Conservation (phyloP, 164 flowering plant species). For the Aristolochia contorta region DNA sequence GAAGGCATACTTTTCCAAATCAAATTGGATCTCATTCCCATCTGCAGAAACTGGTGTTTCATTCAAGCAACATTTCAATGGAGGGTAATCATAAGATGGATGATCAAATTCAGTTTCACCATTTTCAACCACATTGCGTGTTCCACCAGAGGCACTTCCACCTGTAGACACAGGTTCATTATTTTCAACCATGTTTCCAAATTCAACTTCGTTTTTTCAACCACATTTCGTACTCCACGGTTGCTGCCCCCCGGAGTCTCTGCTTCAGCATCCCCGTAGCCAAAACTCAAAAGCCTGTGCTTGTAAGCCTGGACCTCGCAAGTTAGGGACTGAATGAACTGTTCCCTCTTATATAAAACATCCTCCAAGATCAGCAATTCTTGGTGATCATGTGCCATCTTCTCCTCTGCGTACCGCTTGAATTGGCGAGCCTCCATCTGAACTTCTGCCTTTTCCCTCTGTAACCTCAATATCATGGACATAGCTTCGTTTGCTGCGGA, state of each 20-base stretch:
- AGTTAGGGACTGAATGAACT: slow-evolving; percentile 56
- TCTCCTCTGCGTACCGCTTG: slow-evolving; percentile 90
- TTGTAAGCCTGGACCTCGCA: slow-evolving; percentile 82
- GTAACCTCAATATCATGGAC: slow-evolving; percentile 94
- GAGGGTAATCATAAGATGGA: slow-evolving; percentile 62
- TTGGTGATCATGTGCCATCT: slow-evolving; percentile 80
- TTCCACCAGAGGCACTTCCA: neutral
- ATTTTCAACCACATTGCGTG: slow-evolving; percentile 22
- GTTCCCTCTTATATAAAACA: slow-evolving; percentile 78
- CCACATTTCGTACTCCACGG: slow-evolving; percentile 11
- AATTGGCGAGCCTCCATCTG: slow-evolving; percentile 85
- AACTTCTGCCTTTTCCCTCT: slow-evolving; percentile 88
- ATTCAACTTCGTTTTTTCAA: slow-evolving; percentile 27
- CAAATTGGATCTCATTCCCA: slow-evolving; percentile 28
- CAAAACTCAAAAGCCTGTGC: slow-evolving; percentile 86
- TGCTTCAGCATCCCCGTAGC: slow-evolving; percentile 53
- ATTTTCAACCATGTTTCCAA: slow-evolving; percentile 26
- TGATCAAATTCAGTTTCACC: slow-evolving; percentile 31
- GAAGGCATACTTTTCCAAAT: slow-evolving; percentile 62
- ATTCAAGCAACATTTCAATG: slow-evolving; percentile 51
- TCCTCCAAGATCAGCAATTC: slow-evolving; percentile 64
- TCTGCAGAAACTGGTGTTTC: slow-evolving; percentile 31
- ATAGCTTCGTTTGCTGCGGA: slow-evolving; percentile 95
- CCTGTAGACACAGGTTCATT: slow-evolving; percentile 15
- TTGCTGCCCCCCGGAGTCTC: slow-evolving; percentile 6